Base-by-base conservation (phyloP, 2,329 filamentous ascomycete genomes). In the Cladosporium sp. region DNA sequence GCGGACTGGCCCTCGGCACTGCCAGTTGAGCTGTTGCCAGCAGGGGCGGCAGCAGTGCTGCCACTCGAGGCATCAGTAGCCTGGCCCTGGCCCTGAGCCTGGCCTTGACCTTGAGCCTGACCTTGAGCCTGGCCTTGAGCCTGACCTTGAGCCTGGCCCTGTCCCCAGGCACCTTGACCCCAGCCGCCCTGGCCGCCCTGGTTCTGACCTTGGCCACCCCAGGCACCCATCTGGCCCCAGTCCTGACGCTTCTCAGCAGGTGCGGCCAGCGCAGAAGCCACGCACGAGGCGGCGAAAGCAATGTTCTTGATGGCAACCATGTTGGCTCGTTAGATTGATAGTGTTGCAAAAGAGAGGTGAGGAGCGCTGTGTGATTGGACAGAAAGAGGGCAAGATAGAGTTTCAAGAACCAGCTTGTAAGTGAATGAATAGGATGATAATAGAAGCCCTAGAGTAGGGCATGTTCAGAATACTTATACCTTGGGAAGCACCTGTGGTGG, bases 291-390 rank as follows among this genome's bases (percentile, higher is more conserved):
- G 52, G 52, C 52, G 52, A 55, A 10, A 17, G 45, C 39, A 19
- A 55, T 40, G 52, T 55, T 55, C 52, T 55, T 55, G 39, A 55
- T 12, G 25, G 52, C 40, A 47, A 55, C 52, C 52, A 55, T 55
- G 47, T 55, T 55, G 40, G 12, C 25, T 48, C n/a, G 45, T 48
- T 19, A 35, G 9, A 9, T 32, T 32, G 28, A 10, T 32, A 4
- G n/a, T 35, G 13, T 24, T 20, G 24, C 1, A 4, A 22, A 35
- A 34, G 40, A 39, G 8, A 22, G 35, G n/a, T 4, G 17, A 32
- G 9, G 12, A 20, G 25, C 15, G n/a, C 22, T 13, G 22, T 13
- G 49, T 45, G 51, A 35, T 36, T 44, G 51, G 40, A 20, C 10
- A 5, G 36, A 17, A 34, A 53, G 25, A 36, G 28, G n/a, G 47